Conservation (phyloP, 345 rosid species). For the Salix dunnii region DNA sequence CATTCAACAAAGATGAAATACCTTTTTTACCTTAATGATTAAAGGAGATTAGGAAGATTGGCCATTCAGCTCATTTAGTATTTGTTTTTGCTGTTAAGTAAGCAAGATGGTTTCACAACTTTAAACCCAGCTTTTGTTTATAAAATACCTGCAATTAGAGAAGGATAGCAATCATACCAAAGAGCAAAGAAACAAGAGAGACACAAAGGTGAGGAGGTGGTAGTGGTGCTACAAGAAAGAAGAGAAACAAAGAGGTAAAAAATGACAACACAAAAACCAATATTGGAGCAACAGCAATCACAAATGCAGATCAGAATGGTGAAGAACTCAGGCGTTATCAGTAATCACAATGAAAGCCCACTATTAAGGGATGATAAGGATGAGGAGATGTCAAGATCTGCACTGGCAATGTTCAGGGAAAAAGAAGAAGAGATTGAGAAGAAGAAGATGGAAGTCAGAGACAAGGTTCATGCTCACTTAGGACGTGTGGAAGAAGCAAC, state of each 20-base stretch:
- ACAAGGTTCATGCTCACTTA: constrained; percentile 59
- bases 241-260: neutral
- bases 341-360: constrained; percentile 37
- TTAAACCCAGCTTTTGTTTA: constrained; percentile 37
- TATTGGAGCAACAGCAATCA: constrained; percentile 42
- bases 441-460: constrained; percentile 71
- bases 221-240: neutral
- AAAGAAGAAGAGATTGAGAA: constrained; percentile 95
- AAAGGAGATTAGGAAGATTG: constrained; percentile 25
- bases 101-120: constrained; percentile 25
- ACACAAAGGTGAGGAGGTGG: constrained; percentile 14
- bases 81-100: constrained; percentile 29
- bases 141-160: constrained; percentile 26
- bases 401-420: constrained; percentile 60
- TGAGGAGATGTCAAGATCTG: constrained; percentile 71
- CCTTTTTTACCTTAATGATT: constrained; percentile 27
- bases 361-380: constrained; percentile 45
- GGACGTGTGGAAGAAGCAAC: constrained; percentile 76
- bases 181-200: constrained; percentile 1
- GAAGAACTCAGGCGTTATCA: constrained; percentile 44
- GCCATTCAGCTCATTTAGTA: constrained; percentile 18
- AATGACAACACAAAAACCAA: constrained; percentile 53
- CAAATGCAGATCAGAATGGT: constrained; percentile 37
- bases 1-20: constrained; percentile 34
- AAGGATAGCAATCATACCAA: constrained; percentile 38